Evolutionary conservation across 768 basidiomycete genomes (phyloP).

Genomic region (Tephrocybe sp.): DNA sequence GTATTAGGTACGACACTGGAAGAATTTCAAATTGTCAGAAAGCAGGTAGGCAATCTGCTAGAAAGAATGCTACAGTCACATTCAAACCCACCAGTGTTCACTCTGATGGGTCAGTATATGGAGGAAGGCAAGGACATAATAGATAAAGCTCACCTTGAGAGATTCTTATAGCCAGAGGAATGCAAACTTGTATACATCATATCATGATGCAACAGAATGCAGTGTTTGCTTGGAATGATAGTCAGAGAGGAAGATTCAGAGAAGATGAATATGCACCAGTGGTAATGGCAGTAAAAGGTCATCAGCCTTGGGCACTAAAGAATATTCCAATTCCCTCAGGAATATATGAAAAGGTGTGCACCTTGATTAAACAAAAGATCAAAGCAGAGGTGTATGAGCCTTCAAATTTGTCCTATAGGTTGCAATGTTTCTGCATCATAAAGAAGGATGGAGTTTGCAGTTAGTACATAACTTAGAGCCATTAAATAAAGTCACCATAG

Average conservation of each 20-base stretch:
- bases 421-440: constrained; percentile 17
- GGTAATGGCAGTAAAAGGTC: constrained; percentile 30
- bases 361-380: constrained; percentile 31
- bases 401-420: constrained; percentile 14
- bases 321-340: constrained; percentile 32
- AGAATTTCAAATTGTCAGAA: constrained; percentile 19
- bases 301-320: constrained; percentile 31
- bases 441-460: constrained; percentile 20
- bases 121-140: constrained; percentile 17
- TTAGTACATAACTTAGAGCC: constrained; percentile 40
- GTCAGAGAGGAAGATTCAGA: constrained; percentile 32
- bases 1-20: constrained; percentile 14
- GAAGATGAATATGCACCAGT: constrained; percentile 33
- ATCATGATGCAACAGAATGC: constrained; percentile 29
- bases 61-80: constrained; percentile 12
- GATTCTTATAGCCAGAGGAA: constrained; percentile 34
- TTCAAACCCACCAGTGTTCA: constrained; percentile 15
- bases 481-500: constrained; percentile 36
- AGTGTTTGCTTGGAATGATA: constrained; percentile 39
- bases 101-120: constrained; percentile 20
- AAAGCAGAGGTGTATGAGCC: constrained; percentile 36
- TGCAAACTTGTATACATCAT: constrained; percentile 26
- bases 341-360: constrained; percentile 22
- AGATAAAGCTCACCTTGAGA: constrained; percentile 9
- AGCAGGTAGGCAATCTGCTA: constrained; percentile 20